phyloP scores from a whole-genome alignment of 2,329 filamentous ascomycete species.

The Westerdykella ornata region DNA sequence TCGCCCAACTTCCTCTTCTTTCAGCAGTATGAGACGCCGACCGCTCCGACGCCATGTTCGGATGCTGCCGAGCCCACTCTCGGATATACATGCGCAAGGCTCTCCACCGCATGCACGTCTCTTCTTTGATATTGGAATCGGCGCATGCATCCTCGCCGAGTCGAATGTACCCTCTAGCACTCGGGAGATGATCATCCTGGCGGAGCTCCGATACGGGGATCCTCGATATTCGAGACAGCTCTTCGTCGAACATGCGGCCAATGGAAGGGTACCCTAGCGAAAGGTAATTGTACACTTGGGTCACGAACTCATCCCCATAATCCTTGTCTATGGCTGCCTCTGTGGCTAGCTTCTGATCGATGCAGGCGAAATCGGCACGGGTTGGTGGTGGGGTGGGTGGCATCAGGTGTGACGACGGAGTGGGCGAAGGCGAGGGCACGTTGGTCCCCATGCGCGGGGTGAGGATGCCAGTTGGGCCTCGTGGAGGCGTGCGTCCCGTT shows the following conservation, averaged over 20 bases:
- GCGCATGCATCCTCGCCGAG: slow-evolving; percentile 43
- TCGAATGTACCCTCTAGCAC: slow-evolving; percentile 66
- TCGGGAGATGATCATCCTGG: slow-evolving; percentile 59
- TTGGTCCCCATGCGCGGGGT: slow-evolving; percentile 42
- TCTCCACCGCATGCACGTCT: slow-evolving; percentile 68
- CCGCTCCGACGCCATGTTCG: slow-evolving; percentile 49
- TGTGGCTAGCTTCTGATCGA: slow-evolving; percentile 38
- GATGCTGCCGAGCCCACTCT: slow-evolving; percentile 87
- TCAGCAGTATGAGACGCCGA: slow-evolving; percentile 38
- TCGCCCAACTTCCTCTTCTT: slow-evolving; percentile 45
- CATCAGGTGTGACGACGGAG: slow-evolving; percentile 23
- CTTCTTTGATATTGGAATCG: slow-evolving; percentile 46
- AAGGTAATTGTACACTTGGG: slow-evolving; percentile 95
- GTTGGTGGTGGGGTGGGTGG: slow-evolving; percentile 37
- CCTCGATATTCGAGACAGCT: slow-evolving; percentile 73
- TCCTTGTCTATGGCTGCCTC: slow-evolving; percentile 53
- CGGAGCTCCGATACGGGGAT: slow-evolving; percentile 63
- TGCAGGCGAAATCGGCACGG: slow-evolving; percentile 36
- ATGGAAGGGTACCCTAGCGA: slow-evolving; percentile 86
- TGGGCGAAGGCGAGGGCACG: slow-evolving; percentile 38
- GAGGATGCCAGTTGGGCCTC: slow-evolving; percentile 45
- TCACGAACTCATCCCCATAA: slow-evolving; percentile 78
- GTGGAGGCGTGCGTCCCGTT: slow-evolving; percentile 34
- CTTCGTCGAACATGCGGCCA: slow-evolving; percentile 74
- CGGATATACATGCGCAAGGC: slow-evolving; percentile 76